Evolutionary conservation across 1,284 basidiomycete genomes (phyloP), one percentile per base, ranked within the genome.

Genomic region (Boletus smithii): DNA sequence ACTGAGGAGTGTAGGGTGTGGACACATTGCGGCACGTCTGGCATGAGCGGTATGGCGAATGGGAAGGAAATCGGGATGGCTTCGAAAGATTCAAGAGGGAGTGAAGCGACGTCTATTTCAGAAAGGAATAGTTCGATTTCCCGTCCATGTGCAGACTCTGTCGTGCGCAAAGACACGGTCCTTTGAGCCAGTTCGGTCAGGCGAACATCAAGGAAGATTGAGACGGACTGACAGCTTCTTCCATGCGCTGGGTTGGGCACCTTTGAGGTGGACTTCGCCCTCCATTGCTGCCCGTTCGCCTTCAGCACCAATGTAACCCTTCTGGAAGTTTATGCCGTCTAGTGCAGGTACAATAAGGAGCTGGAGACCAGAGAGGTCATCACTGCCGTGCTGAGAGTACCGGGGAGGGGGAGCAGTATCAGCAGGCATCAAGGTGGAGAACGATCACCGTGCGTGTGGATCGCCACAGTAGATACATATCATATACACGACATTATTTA

Each of bases 261-360:
- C 84, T 64, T 91, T 91, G 53, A 91, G 73, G 61, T 88, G 88
- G 27, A 91, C 70, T 65, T 91, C 88, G 44, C 88, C 88, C 63
- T 91, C 88, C 47, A 91, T 79, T 13, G 88, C 83, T 18, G 88
- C 85, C 43, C 73, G 76, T 65, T 91, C 88, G 36, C 76, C 84
- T 48, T 88, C 85, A 17, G 83, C 85, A 49, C 88, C 88, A 8
- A 90, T 72, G 62, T 77, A 89, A 10, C 88, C 88, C 59, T 81
- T 87, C 70, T 91, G 88, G 59, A 91, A 91, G 61, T 80, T 79
- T 45, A 85, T 70, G 16, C 79, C 74, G 61, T 83, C 76, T 36
- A 76, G 72, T 27, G 80, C 73, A 4, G 88, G 86, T 33, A 81
- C 70, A 51, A 88, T 81, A 53, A 87, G 73, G 36, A 88, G 76